Evolutionary conservation across 805 yeast genomes (phyloP).

Genomic region (Kodamaea hsintzibuensis): DNA sequence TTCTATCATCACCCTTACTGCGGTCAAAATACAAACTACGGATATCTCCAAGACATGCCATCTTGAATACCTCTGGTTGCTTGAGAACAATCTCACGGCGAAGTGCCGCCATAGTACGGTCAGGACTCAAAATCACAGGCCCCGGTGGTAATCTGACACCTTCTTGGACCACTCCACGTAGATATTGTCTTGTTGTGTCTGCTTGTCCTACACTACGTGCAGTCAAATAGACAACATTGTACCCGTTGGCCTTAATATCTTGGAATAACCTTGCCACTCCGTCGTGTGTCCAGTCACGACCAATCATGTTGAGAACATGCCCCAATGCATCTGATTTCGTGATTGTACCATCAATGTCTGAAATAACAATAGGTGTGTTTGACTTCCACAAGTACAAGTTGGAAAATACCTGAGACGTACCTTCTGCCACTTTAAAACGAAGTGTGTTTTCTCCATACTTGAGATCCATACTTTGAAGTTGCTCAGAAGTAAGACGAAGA

Average conservation of each 20-base stretch:
- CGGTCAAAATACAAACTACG: conserved; percentile 58
- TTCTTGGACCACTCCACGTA: conserved; percentile 72
- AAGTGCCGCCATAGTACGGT: conserved; percentile 93
- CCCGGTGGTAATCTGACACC: conserved; percentile 75
- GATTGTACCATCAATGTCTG: conserved; percentile 97
- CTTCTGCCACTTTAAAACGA: conserved; percentile 77
- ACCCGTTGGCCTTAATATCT: conserved; percentile 87
- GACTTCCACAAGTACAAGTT: conserved; percentile 82
- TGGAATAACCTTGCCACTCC: conserved; percentile 91
- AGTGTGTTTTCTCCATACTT: conserved; percentile 78
- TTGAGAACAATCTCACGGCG: conserved; percentile 88
- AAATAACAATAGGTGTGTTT: conserved; percentile 85
- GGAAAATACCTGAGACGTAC: conserved; percentile 73
- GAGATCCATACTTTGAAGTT: conserved; percentile 69
- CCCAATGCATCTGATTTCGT: conserved; percentile 98
- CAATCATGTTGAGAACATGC: conserved; percentile 89
- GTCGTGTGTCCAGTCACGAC: conserved; percentile 96
- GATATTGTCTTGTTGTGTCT: conserved; percentile 83
- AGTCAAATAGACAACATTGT: conserved; percentile 89
- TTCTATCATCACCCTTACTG: conserved; percentile 39
- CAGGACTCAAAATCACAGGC: conserved; percentile 94
- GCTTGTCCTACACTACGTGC: conserved; percentile 96
- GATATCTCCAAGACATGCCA: conserved; percentile 92
- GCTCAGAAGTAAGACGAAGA: conserved; percentile 86
- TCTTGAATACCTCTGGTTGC: conserved; percentile 97